phyloP scores from a whole-genome alignment of 805 yeast genomes.

The Yarrowia osloensis region DNA sequence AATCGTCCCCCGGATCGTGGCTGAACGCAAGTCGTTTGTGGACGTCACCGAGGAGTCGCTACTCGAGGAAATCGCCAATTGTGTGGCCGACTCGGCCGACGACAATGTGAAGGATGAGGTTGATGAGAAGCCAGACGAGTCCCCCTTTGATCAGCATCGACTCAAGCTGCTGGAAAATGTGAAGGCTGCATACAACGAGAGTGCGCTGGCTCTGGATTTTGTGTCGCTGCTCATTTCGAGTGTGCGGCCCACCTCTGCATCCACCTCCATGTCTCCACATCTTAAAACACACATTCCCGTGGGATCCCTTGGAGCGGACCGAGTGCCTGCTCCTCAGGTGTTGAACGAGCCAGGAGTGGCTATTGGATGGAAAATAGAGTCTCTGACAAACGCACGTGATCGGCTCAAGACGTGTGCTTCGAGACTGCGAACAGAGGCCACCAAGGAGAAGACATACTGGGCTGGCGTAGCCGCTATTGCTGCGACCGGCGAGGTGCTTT shows the following conservation, averaged over 20 bases:
- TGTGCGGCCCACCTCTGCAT: conserved; percentile 80
- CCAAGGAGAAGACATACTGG: conserved; percentile 72
- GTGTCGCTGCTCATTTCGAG: conserved; percentile 80
- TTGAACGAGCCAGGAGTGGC: conserved; percentile 49
- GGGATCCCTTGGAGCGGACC: conserved; percentile 60
- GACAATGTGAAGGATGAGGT: conserved; percentile 10
- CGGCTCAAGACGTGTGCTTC: conserved; percentile 55
- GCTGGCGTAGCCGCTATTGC: conserved; percentile 49
- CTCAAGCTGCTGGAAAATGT: conserved; percentile 37
- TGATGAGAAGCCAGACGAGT: conserved; percentile 32
- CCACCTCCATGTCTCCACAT: conserved; percentile 85
- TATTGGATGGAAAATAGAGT: conserved; percentile 82
- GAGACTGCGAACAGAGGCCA: conserved; percentile 55
- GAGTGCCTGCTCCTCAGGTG: conserved; percentile 35
- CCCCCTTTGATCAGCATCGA: conserved; percentile 38
- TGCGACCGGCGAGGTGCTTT: conserved; percentile 58
- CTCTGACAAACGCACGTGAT: conserved; percentile 57
- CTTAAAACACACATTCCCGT: conserved; percentile 70
- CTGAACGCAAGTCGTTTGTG: conserved; percentile 61
- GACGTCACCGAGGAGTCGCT: conserved; percentile 60
- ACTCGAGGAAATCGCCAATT: conserved; percentile 47
- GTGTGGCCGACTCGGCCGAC: conserved; percentile 32
- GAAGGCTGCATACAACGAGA: conserved; percentile 76
- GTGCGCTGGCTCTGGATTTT: conserved; percentile 84
- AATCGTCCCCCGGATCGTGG: conserved; percentile 58